Percentiles rank a stretch among this genome's conserved stretches.
Conservation (phyloP, 345 rosid species). For the Aquilaria sinensis region DNA sequence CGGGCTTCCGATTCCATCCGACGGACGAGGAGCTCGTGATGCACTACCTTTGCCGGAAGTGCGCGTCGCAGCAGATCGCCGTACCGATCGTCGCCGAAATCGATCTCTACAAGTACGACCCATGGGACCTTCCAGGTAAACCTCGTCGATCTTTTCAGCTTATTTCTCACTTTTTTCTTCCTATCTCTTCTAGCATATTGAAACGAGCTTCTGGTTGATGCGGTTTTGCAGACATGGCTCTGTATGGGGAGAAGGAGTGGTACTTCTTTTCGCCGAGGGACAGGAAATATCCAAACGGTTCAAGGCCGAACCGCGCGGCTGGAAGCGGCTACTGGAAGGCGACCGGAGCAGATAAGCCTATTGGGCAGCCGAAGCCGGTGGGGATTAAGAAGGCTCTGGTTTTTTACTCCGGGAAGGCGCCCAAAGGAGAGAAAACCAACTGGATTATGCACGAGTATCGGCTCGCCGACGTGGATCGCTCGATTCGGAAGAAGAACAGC, state of each 20-base stretch:
- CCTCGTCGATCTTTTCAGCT: neutral
- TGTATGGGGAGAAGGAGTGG: constrained; percentile 96
- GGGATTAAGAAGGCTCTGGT: constrained; percentile 95
- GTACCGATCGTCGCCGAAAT: constrained; percentile 78
- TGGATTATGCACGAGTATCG: constrained; percentile 99
- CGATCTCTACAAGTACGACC: constrained; percentile 74
- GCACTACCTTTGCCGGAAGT: constrained; percentile 82
- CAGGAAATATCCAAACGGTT: constrained; percentile 89
- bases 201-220: neutral
- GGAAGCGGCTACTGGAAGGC: constrained; percentile 98
- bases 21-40: constrained; percentile 95
- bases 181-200: too few relatives aligned
- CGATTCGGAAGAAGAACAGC: constrained; percentile 78
- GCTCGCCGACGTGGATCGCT: constrained; percentile 83
- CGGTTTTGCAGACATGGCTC: constrained; percentile 44
- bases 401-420: constrained; percentile 87
- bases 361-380: constrained; percentile 62
- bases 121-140: constrained; percentile 93
- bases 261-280: constrained; percentile 89
- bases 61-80: constrained; percentile 63
- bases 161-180: neutral
- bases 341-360: constrained; percentile 97
- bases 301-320: constrained; percentile 90
- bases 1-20: constrained; percentile 95
- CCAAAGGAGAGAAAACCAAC: constrained; percentile 81